Conservation (phyloP, 768 basidiomycete species). For the Candolleomyces aberdarensis region DNA sequence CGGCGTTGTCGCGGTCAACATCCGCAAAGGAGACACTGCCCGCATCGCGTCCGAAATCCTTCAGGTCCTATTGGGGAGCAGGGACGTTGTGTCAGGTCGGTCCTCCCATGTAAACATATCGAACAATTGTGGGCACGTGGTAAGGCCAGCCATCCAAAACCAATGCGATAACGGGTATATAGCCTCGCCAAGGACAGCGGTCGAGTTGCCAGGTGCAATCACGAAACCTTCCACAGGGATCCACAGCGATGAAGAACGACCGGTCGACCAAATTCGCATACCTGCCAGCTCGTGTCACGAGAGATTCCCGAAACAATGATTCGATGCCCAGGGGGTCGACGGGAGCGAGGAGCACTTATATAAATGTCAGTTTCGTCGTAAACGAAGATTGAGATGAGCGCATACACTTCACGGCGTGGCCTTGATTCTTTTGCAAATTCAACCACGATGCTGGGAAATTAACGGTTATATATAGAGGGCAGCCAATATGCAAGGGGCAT, state of each 20-base stretch:
- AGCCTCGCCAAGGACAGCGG: not conserved
- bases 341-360: conserved; percentile 55
- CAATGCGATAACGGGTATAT: not conserved
- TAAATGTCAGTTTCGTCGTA: conserved; percentile 3
- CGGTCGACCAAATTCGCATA: conserved; percentile 46
- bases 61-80: conserved; percentile 75
- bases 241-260: not conserved
- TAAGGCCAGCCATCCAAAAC: not conserved
- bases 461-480: not conserved
- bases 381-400: conserved; percentile 18
- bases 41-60: conserved; percentile 94
- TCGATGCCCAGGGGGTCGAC: conserved; percentile 78
- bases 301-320: conserved; percentile 87
- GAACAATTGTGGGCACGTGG: conserved; percentile 11
- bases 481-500: conserved; percentile 11
- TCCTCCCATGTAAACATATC: conserved; percentile 29
- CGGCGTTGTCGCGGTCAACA: conserved; percentile 82
- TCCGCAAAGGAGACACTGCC: conserved; percentile 94
- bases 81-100: conserved; percentile 43
- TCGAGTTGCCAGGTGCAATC: not conserved
- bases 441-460: conserved; percentile 73
- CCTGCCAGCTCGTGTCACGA: conserved; percentile 98
- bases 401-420: conserved; percentile 75
- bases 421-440: conserved; percentile 95
- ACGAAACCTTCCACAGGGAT: not conserved